phyloP scores from a whole-genome alignment of 306 rosid species.

The Cicer pinnatifidum region DNA sequence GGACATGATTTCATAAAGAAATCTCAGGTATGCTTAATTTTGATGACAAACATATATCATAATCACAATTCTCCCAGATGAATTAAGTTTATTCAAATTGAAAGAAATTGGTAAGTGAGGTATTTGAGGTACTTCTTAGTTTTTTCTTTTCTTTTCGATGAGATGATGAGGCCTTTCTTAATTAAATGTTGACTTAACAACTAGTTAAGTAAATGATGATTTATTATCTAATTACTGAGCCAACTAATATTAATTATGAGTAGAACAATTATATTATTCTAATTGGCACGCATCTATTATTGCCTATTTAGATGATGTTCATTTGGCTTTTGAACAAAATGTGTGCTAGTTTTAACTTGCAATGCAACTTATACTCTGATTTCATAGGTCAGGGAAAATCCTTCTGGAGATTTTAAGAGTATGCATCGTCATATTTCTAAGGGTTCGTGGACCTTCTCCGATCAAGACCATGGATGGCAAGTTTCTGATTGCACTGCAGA shows the following conservation, averaged over 20 bases:
- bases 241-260: slow-evolving; percentile 7
- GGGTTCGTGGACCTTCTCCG: slow-evolving; percentile 87
- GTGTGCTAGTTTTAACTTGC: not conserved
- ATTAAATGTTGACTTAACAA: not conserved
- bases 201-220: not conserved
- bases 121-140: not conserved
- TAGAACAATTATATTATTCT: not conserved
- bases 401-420: slow-evolving; percentile 61
- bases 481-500: slow-evolving; percentile 87
- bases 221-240: not conserved
- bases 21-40: slow-evolving; percentile 57
- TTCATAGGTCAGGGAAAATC: slow-evolving; percentile 60
- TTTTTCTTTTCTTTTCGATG: too few species aligned
- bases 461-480: slow-evolving; percentile 89
- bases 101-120: not conserved
- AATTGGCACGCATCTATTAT: not conserved
- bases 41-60: not conserved
- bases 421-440: slow-evolving; percentile 81
- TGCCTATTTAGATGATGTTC: not conserved
- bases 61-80: not conserved
- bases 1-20: slow-evolving; percentile 70
- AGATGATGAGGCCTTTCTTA: not conserved
- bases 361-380: not conserved
- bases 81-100: not conserved
- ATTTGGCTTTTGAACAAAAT: not conserved